These are phyloP conservation scores for Ettlia oleoabundans DNA, from an alignment of 139 green algal species.

Conservation along the genomic window DNA sequence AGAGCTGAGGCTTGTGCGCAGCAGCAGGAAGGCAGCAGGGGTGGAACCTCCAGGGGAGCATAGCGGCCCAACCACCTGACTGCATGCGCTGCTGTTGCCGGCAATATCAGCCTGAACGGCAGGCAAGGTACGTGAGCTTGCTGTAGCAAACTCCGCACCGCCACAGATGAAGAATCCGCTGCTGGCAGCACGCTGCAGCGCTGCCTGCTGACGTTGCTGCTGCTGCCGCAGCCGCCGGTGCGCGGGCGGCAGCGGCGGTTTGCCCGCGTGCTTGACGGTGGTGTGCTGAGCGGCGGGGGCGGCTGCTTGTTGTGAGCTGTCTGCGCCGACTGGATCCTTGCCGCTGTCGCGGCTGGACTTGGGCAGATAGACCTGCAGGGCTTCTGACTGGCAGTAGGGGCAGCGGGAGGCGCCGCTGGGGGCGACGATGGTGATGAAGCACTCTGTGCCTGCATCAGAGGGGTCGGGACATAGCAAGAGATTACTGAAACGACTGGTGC, in stretches of 20 bases:
- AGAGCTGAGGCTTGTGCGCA: neutral
- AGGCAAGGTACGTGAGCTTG: too few relatives aligned
- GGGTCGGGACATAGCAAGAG: too few relatives aligned
- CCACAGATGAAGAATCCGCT: neutral
- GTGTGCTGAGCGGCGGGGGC: too few relatives aligned
- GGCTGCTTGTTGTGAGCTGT: neutral
- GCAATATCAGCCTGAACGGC: too few relatives aligned
- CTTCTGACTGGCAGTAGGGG: neutral
- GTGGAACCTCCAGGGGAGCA: too few relatives aligned
- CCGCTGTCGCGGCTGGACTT: neutral
- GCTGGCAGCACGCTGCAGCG: neutral
- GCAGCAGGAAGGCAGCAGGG: neutral
- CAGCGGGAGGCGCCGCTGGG: neutral
- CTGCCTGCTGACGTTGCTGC: too few relatives aligned
- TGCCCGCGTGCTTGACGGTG: too few relatives aligned
- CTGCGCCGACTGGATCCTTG: neutral
- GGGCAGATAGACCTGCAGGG: constrained; percentile 23
- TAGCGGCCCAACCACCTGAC: too few relatives aligned
- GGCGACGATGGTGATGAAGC: constrained; percentile 13
- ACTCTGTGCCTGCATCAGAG: constrained; percentile 7
- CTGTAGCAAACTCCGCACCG: neutral
- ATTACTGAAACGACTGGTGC: too few relatives aligned
- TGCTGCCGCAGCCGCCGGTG: too few relatives aligned
- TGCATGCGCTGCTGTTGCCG: neutral
- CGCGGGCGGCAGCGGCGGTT: too few relatives aligned